Evolutionary conservation across 768 basidiomycete genomes (phyloP), one percentile per base, ranked within the genome.

Genomic region (Kwoniella dejecticola): DNA sequence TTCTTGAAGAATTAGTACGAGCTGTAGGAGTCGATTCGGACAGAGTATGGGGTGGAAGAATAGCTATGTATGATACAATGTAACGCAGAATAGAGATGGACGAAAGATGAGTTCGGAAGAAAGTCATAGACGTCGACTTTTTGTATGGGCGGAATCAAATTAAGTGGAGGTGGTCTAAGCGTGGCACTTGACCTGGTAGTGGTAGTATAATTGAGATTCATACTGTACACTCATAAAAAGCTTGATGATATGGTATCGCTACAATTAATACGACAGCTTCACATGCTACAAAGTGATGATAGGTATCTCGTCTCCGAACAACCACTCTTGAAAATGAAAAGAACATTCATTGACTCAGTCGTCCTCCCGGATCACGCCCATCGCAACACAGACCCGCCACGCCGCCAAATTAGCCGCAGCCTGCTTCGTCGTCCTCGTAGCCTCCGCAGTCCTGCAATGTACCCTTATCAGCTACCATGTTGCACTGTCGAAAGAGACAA

Each of bases 381-480:
- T 56, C 1, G 56, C 38, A 11, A 48, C 33, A 29, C 61, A 57
- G 10, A 63, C 45, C 30, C 52, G 56, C 61, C 61, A 63, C 3
- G 54, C 61, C 8, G 60, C 60, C 45, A 62, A 29, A 30, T 54
- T 62, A n/a, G 19, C 33, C 12, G 60, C 60, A 26, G 41, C 42
- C 19, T 56, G 52, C 27, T 62, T 62, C 4, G 53, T 62, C 21
- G 29, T 45, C 13, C 59, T 44, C 0, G 46, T 62, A n/a, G 52
- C 60, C 13, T 62, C 60, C 0, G 60, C 46, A 0, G 21, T 36
- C 52, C 60, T 62, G 30, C 15, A 4, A 5, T 15, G 23, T 3
- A n/a, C 5, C 10, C 0, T 27, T 23, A 31, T 36, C 27, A 42
- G 7, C 36, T 12, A n/a, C 13, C 8, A 29, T 21, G 13, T 19